phyloP scores from a whole-genome alignment of 2,329 filamentous ascomycete species.

The Graphilbum fragrans region DNA sequence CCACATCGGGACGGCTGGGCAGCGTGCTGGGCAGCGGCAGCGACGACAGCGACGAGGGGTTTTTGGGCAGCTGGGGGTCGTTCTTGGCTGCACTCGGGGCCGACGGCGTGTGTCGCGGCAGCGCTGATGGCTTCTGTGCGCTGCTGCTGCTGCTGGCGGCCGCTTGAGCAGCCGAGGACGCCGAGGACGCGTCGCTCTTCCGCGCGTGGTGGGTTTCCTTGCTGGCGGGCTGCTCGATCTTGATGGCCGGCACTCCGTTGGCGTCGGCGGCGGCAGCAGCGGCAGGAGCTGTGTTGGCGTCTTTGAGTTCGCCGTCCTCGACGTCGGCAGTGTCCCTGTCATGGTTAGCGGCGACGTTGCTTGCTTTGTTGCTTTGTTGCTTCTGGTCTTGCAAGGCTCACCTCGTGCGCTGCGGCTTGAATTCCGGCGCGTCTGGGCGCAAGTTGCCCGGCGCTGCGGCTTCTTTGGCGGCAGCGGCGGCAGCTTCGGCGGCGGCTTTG shows the following conservation, averaged over 20 bases:
- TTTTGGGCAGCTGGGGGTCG: conserved; percentile 9
- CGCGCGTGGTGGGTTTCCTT: too few relatives aligned
- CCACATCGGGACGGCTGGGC: conserved; percentile 17
- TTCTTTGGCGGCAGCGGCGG: conserved; percentile 6
- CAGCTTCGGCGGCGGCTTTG: conserved; percentile 12
- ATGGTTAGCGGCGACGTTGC: too few relatives aligned
- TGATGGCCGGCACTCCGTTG: conserved; percentile 7
- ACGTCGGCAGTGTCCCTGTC: conserved; percentile 27
- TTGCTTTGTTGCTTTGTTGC: too few relatives aligned
- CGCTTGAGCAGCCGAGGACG: too few relatives aligned
- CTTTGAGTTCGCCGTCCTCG: conserved; percentile 64
- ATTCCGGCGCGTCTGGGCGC: conserved; percentile 49
- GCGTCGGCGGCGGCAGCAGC: not conserved
- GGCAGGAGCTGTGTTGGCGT: conserved; percentile 27
- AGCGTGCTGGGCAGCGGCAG: conserved; percentile 15
- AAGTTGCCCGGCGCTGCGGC: conserved; percentile 31
- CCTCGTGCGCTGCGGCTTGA: conserved; percentile 35
- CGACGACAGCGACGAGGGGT: conserved; percentile 21
- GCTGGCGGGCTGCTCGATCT: conserved; percentile 4
- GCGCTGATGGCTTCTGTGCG: conserved; percentile 12
- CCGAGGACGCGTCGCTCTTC: too few relatives aligned
- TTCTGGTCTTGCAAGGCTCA: too few relatives aligned
- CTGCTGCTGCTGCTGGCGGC: too few relatives aligned
- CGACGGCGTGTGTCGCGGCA: conserved; percentile 13
- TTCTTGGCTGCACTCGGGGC: conserved; percentile 14